Evolutionary conservation across 1,284 basidiomycete species (phyloP), one percentile per base, ranked within the genome.

Genomic region (Grifola frondosa): DNA sequence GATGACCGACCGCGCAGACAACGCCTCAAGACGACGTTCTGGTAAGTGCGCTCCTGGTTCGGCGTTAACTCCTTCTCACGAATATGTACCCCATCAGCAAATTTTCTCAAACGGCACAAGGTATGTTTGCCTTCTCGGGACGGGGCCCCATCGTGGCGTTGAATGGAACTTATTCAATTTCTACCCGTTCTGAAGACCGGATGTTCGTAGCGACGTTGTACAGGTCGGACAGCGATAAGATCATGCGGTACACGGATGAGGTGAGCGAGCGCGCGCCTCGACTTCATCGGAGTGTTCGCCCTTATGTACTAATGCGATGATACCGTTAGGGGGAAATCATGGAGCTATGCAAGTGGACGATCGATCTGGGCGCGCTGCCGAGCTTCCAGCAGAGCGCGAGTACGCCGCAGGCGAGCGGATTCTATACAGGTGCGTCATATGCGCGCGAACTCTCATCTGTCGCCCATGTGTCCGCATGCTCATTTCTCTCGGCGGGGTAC

Each of bases 331-430:
- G 84, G 12, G 84, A 84, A 57, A 82, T 79, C 11, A 69, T 61
- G 37, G 87, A 89, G 58, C 68, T 91, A 40, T 91, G 89, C 69
- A 84, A 87, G 65, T 91, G 89, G 89, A 88, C 83, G 6, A 88
- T 91, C 31, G 84, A 91, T 63, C 71, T 91, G 38, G 77, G 79
- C 32, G 76, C 81, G 20, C 64, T 91, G 44, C 88, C 88, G 22
- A 81, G 79, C 31, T 91, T 89, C 70, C 80, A 78, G 60, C 78
- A 80, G 49, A 81, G 83, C 52, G 80, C 82, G 32, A 68, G 64
- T 19, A 57, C 69, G 41, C 70, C 78, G 17, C 69, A 74, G 34
- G 61, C 68, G 29, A 69, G 74, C 40, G 83, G 87, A 12, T 91
- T 91, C 66, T 90, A 88, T 57, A 90, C 88, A 36, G 86, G 87